Evolutionary conservation across 2,329 filamentous ascomycete species (phyloP), one percentile per base, ranked within the genome.

Genomic region (Aspergillus niger): DNA sequence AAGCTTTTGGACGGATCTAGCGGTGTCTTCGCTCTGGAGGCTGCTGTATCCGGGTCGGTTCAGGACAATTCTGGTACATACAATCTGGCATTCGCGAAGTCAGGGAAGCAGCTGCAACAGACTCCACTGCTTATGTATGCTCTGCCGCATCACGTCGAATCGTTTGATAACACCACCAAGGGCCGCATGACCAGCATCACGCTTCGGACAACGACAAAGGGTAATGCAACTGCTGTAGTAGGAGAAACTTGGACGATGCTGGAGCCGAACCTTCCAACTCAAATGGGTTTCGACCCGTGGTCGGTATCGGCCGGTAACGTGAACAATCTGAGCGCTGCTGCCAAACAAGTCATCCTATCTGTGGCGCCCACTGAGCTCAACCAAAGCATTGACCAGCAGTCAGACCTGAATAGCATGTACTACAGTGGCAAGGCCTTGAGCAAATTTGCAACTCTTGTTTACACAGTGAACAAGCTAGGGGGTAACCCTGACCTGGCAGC

Each of bases 381-480:
- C 0, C 89, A 95, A 75, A 84, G 92, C 72, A 91, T 97, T 76
- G 76, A 81, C n/a, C 79, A 80, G 0, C 89, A 95, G 70, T 86
- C 87, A 5, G 86, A 95, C 64, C 80, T 91, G 38, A 85, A 94
- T 72, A 96, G 92, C 39, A 93, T 97, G 87, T 98, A 98, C 76
- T 97, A 89, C 75, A 91, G 90, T 67, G 95, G 95, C 67, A 98
- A 94, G 81, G 89, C 87, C 1, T 78, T 95, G 17, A 89, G 88
- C 63, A 94, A 94, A 72, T 93, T 92, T 74, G 91, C 89, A 0
- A 80, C 81, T 15, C 79, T 93, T 28, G 77, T 91, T 41, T 88
- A 90, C 68, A 85, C 87, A 0, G 81, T 88, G 44, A 81, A 87
- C 61, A 84, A 90, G 65, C 76, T 94, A 63, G 74, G 90, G 5